phyloP scores from a whole-genome alignment of 1,284 basidiomycete genomes.

The Sanghuangporus baumii region DNA sequence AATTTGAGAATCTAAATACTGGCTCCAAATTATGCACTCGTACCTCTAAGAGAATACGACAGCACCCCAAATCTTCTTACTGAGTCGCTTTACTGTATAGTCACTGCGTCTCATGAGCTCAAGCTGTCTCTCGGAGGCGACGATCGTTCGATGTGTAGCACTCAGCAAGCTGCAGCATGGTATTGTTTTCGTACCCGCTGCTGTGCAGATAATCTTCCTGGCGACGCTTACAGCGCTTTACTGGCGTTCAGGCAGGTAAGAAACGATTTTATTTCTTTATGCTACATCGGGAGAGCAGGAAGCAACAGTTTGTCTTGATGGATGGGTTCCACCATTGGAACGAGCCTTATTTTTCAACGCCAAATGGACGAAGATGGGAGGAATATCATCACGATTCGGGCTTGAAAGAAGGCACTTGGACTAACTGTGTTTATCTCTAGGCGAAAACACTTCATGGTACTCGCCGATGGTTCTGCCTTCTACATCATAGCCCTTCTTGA shows the following conservation, averaged over 20 bases:
- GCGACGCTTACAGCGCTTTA: constrained; percentile 46
- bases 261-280: constrained; percentile 19
- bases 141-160: constrained; percentile 64
- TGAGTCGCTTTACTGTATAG: constrained; percentile 2
- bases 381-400: background rate
- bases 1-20: background rate
- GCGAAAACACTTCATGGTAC: constrained; percentile 54
- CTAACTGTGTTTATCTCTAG: background rate
- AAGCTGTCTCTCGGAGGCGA: constrained; percentile 62
- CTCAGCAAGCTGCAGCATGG: constrained; percentile 43
- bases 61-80: background rate
- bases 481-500: constrained; percentile 55
- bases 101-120: constrained; percentile 32
- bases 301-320: background rate
- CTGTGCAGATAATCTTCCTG: constrained; percentile 54
- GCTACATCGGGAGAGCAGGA: background rate
- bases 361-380: background rate
- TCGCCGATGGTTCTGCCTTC: constrained; percentile 56
- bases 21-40: constrained; percentile 5
- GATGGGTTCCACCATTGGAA: background rate
- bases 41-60: background rate
- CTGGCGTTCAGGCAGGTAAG: constrained; percentile 50
- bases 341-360: background rate
- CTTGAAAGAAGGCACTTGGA: background rate
- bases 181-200: constrained; percentile 55